phyloP scores from a whole-genome alignment of 495 filamentous ascomycete genomes.

The Ramalina intermedia region DNA sequence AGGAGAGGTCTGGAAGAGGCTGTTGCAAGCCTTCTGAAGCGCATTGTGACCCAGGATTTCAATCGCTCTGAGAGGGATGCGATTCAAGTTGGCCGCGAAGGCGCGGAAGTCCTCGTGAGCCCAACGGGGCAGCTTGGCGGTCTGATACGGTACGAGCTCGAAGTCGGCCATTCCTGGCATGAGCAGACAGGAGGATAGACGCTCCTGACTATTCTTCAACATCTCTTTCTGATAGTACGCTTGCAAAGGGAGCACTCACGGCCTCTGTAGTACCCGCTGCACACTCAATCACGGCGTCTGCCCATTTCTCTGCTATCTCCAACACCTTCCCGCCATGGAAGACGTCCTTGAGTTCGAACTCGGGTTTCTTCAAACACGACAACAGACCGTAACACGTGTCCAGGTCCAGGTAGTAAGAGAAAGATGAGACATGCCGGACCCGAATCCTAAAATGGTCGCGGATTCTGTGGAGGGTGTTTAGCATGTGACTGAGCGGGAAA shows the following conservation, averaged over 20 bases:
- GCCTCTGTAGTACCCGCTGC: too few relatives aligned
- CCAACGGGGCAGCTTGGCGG: too few relatives aligned
- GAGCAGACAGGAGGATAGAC: not conserved
- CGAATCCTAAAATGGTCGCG: not conserved
- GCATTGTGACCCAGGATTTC: not conserved
- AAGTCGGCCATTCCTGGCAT: not conserved
- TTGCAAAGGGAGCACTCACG: too few relatives aligned
- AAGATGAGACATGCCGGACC: not conserved
- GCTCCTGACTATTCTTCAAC: not conserved
- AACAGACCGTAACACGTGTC: not conserved
- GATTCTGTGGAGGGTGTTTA: not conserved
- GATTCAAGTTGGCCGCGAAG: slow-evolving; percentile 1
- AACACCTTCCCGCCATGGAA: not conserved
- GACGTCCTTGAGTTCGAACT: not conserved
- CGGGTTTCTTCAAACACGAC: not conserved
- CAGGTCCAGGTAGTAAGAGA: not conserved
- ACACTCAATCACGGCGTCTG: not conserved
- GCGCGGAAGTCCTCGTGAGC: not conserved
- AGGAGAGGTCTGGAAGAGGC: not conserved
- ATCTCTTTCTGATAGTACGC: too few relatives aligned
- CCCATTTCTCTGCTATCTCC: not conserved
- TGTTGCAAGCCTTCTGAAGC: not conserved
- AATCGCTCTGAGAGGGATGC: not conserved
- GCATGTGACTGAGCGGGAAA: not conserved
- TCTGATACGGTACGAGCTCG: not conserved